Conservation (phyloP, 1,139 yeast genomes). For the Debaryomyces nepalensis region DNA sequence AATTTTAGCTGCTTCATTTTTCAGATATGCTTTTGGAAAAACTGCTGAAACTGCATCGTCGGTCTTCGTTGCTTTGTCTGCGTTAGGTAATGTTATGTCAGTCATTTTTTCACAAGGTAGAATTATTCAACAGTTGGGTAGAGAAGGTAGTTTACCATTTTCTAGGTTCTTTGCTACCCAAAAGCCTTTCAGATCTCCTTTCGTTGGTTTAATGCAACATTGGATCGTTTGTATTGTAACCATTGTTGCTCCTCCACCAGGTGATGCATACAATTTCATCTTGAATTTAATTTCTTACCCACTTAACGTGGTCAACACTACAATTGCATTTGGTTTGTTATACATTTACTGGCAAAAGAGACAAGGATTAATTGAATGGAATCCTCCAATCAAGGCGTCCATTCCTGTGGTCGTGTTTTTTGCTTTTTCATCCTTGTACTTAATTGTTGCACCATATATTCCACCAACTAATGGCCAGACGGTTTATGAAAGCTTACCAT, state of each 20-base stretch:
- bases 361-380: constrained; percentile 65
- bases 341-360: constrained; percentile 49
- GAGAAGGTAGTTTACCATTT: constrained; percentile 54
- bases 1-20: constrained; percentile 52
- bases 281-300: constrained; percentile 55
- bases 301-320: constrained; percentile 55
- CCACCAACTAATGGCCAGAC: constrained; percentile 72
- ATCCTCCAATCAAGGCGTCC: constrained; percentile 74
- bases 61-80: constrained; percentile 53
- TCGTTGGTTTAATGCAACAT: constrained; percentile 65
- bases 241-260: constrained; percentile 54
- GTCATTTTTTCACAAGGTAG: constrained; percentile 57
- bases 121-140: constrained; percentile 52
- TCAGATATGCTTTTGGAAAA: constrained; percentile 50
- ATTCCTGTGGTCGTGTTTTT: constrained; percentile 68
- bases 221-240: constrained; percentile 55
- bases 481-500: constrained; percentile 71
- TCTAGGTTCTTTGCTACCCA: constrained; percentile 49
- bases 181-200: constrained; percentile 50
- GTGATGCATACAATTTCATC: constrained; percentile 54
- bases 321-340: constrained; percentile 47
- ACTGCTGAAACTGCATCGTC: constrained; percentile 53
- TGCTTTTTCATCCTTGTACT: constrained; percentile 67
- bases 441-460: constrained; percentile 79
- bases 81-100: constrained; percentile 53